Evolutionary conservation across 2,329 filamentous ascomycete species (phyloP).

Genomic region (Calonectria leucothoes): DNA sequence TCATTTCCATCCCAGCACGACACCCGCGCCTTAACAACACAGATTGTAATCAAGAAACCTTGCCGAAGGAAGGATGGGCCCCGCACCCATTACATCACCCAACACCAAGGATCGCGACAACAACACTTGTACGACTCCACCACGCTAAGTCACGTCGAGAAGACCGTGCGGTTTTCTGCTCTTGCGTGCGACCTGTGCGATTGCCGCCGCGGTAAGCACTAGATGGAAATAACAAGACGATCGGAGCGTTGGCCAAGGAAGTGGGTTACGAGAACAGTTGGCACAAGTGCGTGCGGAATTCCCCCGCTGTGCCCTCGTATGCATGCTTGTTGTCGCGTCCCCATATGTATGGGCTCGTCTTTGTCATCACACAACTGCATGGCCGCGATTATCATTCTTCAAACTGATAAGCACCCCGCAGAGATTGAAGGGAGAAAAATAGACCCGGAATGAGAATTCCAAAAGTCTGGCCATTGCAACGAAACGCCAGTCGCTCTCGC

Average conservation of each 20-base stretch:
- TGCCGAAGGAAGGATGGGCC: background rate
- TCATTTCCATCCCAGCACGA: background rate
- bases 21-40: background rate
- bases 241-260: background rate
- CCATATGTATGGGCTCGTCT: no score
- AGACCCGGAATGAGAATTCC: background rate
- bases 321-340: background rate
- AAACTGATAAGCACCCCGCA: background rate
- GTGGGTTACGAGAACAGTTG: background rate
- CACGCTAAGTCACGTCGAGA: background rate
- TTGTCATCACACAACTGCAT: background rate
- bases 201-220: background rate
- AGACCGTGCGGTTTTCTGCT: no score
- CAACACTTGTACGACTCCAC: background rate
- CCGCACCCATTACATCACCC: background rate
- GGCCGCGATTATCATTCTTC: background rate
- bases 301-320: background rate
- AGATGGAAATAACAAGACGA: background rate
- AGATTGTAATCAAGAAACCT: background rate
- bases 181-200: background rate
- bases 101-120: background rate
- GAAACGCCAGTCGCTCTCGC: background rate
- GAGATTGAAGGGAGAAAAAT: background rate
- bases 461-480: background rate
- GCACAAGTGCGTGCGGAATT: background rate